Evolutionary conservation across 805 yeast species (phyloP), one percentile per base, ranked within the genome.

Genomic region (Candida verbasci): DNA sequence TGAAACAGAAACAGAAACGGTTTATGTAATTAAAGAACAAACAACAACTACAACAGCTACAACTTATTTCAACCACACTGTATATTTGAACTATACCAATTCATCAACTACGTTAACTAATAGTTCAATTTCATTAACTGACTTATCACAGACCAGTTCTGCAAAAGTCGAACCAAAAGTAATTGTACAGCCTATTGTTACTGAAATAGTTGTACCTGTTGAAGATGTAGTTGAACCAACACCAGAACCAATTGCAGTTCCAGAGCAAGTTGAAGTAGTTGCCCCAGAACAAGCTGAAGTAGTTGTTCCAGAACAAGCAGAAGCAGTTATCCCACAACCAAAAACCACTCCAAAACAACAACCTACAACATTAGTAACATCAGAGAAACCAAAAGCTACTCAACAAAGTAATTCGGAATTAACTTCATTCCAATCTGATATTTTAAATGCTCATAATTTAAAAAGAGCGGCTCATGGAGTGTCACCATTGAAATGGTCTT

Each of bases 391-490:
- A 34, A 48, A 32, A 27, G 45, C 36, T 9, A 15, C 46, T 18
- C 17, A 48, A 28, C 26, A n/a, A n/a, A n/a, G n/a, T n/a, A n/a
- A 46, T 20, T 24, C 44, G 29, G 17, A 34, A 17, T 27, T 33
- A 34, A 25, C 26, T 4, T 12, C 46, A 23, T 73, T 74, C 44
- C 72, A 70, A 9, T 41, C 47, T 31, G 54, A 58, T 3, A 61
- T 65, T 31, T 55, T 67, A 39, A 40, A 34, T 12, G 65, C 54
- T 18, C 70, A 65, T 50, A 65, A 65, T 47, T 43, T 8, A 4
- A 60, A 63, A 52, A 58, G 69, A 58, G 68, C 55, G 33, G 58
- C 55, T 45, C 65, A 53, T 35, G 58, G 58, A 11, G 56, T 55
- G 12, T 54, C 44, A 28, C 41, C 48, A 16, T 52, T 65, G 40